These are phyloP conservation scores for Passalora sequoiae DNA, from an alignment of 2,329 filamentous ascomycete genomes.

Conservation along the genomic window DNA sequence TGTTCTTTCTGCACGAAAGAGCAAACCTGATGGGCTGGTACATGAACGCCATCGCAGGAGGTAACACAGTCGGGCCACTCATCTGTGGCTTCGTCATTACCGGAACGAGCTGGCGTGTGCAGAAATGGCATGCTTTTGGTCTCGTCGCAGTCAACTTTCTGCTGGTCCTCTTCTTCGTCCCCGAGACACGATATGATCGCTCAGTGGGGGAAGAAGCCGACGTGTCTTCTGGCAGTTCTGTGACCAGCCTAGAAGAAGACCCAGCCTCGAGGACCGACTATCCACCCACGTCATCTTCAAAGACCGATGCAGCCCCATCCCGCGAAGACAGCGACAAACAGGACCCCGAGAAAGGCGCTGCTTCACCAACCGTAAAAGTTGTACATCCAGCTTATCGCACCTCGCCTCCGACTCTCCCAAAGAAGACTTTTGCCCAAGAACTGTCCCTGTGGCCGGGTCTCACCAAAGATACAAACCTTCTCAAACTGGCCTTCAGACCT, in stretches of 20 bases:
- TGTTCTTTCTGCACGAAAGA: constrained; percentile 34
- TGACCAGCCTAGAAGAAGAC: background rate
- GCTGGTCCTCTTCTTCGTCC: constrained; percentile 35
- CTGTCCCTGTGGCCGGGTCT: constrained; percentile 34
- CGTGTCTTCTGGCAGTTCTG: background rate
- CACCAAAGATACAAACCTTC: constrained; percentile 29
- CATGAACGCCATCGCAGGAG: constrained; percentile 39
- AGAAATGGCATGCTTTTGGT: constrained; percentile 38
- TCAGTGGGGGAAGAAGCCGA: constrained; percentile 5
- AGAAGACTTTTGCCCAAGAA: constrained; percentile 34
- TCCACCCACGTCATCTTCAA: constrained; percentile 9
- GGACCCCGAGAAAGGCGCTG: constrained; percentile 17
- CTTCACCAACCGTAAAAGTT: constrained; percentile 10
- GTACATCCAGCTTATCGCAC: constrained; percentile 10
- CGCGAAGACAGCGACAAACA: too few relatives aligned
- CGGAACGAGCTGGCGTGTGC: constrained; percentile 38
- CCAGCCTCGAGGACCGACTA: constrained; percentile 8
- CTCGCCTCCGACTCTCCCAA: too few relatives aligned
- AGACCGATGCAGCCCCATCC: background rate
- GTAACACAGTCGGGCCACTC: constrained; percentile 38
- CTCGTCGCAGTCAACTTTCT: constrained; percentile 33
- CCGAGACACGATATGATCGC: constrained; percentile 37
- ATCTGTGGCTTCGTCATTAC: constrained; percentile 40
- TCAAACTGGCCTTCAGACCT: constrained; percentile 36
- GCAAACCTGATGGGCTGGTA: constrained; percentile 37